Percentiles rank a stretch among this genome's conserved stretches.
Conservation (phyloP, 495 filamentous ascomycete genomes). For the Polyplosphaeria fusca region DNA sequence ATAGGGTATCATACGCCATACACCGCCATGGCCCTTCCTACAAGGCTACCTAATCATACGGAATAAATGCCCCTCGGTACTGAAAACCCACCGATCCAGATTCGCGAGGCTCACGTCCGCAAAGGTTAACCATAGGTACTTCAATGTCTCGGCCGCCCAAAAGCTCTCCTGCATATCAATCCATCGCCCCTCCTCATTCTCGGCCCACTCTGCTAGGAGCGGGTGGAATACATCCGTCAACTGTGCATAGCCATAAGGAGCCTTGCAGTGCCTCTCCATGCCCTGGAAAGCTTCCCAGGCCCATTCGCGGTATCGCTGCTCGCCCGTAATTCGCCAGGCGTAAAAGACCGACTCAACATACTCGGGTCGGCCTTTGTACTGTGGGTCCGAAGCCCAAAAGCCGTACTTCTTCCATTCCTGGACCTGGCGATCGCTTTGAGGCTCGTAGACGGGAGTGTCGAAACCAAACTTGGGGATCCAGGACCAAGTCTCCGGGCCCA, state of each 20-base stretch:
- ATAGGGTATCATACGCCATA: no score
- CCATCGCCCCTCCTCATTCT: constrained; percentile 14
- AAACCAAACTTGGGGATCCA: constrained; percentile 34
- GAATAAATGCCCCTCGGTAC: constrained; percentile 35
- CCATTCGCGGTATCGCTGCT: constrained; percentile 31
- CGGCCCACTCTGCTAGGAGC: constrained; percentile 7
- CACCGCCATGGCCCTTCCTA: no score
- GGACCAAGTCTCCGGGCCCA: constrained; percentile 33
- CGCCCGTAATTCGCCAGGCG: constrained; percentile 39
- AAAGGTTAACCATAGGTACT: constrained; percentile 36
- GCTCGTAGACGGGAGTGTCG: constrained; percentile 20
- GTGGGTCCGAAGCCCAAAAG: constrained; percentile 30
- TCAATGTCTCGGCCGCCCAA: constrained; percentile 36
- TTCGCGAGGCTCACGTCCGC: constrained; percentile 26
- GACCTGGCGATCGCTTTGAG: constrained; percentile 10
- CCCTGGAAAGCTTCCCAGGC: constrained; percentile 39
- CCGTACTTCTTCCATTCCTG: constrained; percentile 23
- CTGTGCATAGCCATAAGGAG: constrained; percentile 39
- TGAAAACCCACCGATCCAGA: constrained; percentile 38
- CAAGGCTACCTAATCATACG: constrained; percentile 29
- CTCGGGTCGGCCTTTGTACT: constrained; percentile 36
- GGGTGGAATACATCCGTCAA: constrained; percentile 37
- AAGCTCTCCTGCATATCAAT: constrained; percentile 33
- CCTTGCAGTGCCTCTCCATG: constrained; percentile 37
- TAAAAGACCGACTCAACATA: constrained; percentile 39